phyloP scores from a whole-genome alignment of 768 basidiomycete species.

The Pseudohyphozyma bogoriensis region DNA sequence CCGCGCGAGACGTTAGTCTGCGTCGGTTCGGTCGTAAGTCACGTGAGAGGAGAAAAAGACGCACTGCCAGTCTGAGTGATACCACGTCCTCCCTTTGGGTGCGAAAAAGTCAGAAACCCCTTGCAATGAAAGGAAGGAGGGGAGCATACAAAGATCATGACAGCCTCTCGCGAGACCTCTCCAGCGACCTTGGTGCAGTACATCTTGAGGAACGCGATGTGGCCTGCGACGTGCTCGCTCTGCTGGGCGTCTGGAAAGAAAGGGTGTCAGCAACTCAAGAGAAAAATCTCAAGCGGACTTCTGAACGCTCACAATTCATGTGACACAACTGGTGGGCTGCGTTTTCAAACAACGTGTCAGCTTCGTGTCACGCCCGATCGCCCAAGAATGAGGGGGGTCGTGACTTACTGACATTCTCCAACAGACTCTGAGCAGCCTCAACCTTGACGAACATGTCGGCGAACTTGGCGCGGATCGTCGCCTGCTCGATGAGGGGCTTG shows the following conservation, averaged over 20 bases:
- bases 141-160: constrained; percentile 72
- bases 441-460: constrained; percentile 61
- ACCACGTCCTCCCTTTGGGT: constrained; percentile 78
- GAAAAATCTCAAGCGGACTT: neutral
- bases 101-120: no score
- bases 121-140: no score
- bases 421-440: constrained; percentile 68
- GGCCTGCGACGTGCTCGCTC: constrained; percentile 25
- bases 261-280: neutral
- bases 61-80: constrained; percentile 47
- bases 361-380: constrained; percentile 35
- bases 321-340: constrained; percentile 21
- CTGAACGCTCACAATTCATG: neutral
- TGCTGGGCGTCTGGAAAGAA: constrained; percentile 22
- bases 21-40: no score
- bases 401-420: constrained; percentile 60
- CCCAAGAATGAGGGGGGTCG: constrained; percentile 52
- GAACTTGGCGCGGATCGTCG: constrained; percentile 30
- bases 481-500: constrained; percentile 21
- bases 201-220: constrained; percentile 10
- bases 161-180: constrained; percentile 49
- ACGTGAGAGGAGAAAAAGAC: neutral
- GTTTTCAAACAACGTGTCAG: neutral
- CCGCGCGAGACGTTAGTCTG: neutral
- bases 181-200: constrained; percentile 19